phyloP scores from a whole-genome alignment of 768 basidiomycete species.

The Hebeloma cylindrosporum region DNA sequence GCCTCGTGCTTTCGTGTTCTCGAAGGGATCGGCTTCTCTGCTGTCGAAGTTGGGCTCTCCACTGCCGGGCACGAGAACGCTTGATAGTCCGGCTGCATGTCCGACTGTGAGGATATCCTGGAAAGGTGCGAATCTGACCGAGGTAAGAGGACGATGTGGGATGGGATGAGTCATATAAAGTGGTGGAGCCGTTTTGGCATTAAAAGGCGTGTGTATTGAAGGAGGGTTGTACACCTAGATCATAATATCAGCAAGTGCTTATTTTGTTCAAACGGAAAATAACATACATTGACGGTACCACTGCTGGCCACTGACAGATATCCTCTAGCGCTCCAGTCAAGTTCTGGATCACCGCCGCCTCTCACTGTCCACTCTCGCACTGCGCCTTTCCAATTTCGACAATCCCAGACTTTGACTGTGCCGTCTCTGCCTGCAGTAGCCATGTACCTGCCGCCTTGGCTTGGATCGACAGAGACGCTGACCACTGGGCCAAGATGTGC shows the following conservation, averaged over 20 bases:
- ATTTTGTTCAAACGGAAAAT: not conserved
- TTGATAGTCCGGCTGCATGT: slow-evolving; percentile 76
- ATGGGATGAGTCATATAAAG: slow-evolving; percentile 89
- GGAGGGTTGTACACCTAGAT: slow-evolving; percentile 71
- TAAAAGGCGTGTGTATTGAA: slow-evolving; percentile 57
- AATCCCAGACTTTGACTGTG: slow-evolving; percentile 94
- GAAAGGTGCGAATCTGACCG: slow-evolving; percentile 84
- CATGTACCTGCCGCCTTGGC: slow-evolving; percentile 86
- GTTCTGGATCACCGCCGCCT: slow-evolving; percentile 58
- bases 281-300: slow-evolving; percentile 76
- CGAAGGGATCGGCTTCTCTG: slow-evolving; percentile 92
- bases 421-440: slow-evolving; percentile 88
- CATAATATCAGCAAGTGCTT: slow-evolving; percentile 5
- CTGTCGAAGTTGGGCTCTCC: slow-evolving; percentile 97
- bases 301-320: slow-evolving; percentile 79
- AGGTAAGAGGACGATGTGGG: slow-evolving; percentile 73
- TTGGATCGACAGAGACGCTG: slow-evolving; percentile 81
- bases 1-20: slow-evolving; percentile 73
- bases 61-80: slow-evolving; percentile 84
- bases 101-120: slow-evolving; percentile 83
- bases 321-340: slow-evolving; percentile 88
- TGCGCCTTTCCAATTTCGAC: slow-evolving; percentile 90
- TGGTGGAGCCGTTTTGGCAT: slow-evolving; percentile 58
- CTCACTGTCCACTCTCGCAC: slow-evolving; percentile 76
- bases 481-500: slow-evolving; percentile 89